Base-by-base conservation (phyloP, 225 moss, liverwort and hornwort genomes). In the Takakia lepidozioides region DNA sequence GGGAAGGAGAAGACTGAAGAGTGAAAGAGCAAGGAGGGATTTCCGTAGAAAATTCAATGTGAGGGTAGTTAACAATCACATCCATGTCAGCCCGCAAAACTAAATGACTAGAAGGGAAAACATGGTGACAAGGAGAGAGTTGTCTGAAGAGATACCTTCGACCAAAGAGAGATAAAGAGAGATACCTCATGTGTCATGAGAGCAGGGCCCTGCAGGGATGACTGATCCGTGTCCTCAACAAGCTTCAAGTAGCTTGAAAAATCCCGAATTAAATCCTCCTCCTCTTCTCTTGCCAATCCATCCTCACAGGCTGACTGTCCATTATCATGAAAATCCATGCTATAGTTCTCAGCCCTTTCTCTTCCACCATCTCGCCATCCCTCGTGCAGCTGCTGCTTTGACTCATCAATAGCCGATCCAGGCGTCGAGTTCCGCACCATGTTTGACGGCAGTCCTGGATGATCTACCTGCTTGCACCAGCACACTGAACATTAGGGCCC, bases 401-500 rank as follows among this genome's bases (percentile, higher is more conserved):
- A 68, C 57, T 84, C 86, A 46, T 95, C 95, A 32, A 75, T 63
- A 39, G 87, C 82, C 67, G 90, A 87, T 55, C 82, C 84, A 49
- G 69, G 67, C 55, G 63, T 68, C 29, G 82, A 74, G 50, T 73
- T 76, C 10, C 79, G 79, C 38, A 90, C 69, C 37, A 69, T 81
- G 49, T 82, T 85, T 17, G 89, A 82, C 24, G 95, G 95, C 54
- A 95, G 67, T 19, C 95, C 95, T 54, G 95, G 95, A 22, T 86
- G 84, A 65, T 95, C 90, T 6, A 95, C 86, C 67, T 95, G 84
- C 35, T 43, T 32, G 32, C 7, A 32, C n/a, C n/a, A n/a, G n/a
- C n/a, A n/a, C n/a, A n/a, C n/a, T n/a, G n/a, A n/a, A n/a, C n/a
- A n/a, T n/a, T n/a, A n/a, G n/a, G n/a, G n/a, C n/a, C n/a, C n/a